Evolutionary conservation across 2,329 filamentous ascomycete species (phyloP), one percentile per base, ranked within the genome.

Genomic region (Fusarium lyarnte): DNA sequence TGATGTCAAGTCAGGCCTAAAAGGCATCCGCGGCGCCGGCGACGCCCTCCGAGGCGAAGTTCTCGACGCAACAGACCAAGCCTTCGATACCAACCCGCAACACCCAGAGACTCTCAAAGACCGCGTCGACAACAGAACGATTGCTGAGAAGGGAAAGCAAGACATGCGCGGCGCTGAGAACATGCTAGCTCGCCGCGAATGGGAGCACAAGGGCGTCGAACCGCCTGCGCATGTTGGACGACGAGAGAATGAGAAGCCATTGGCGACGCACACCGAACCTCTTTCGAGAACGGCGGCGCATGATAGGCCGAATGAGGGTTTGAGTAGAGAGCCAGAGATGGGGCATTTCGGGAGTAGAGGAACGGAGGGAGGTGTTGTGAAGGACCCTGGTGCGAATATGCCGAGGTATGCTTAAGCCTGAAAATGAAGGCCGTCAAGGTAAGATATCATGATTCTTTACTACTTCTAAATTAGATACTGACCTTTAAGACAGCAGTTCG

Each of bases 1-100:
- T 3, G 75, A 77, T 29, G 70, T 75, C 43, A 77, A 77, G 36
- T 53, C 75, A 4, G 73, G 74, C 39, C 57, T 77, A 3, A 77
- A 77, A 3, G 75, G 75, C 41, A 63, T 77, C 33, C 63, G 61
- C 14, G 75, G 75, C 6, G 70, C 75, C 5, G 75, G 75, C 21
- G 75, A 77, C 36, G 74, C 66, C 5, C n/a, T 77, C 0, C 51
- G 75, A 27, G 75, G 75, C 11, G 66, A 64, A 25, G 38, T 57
- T 19, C 61, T 77, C 47, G 63, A 76, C 1, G 72, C 68, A 33
- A 71, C 75, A 16, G 75, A 77, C 9, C 38, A 74, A 41, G 66
- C 66, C 13, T 77, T 77, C 23, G 67, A 76, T 7, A 67, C 43
- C 17, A 39, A 77, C 38, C 61, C 65, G 2, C 47, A 36, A 27